A percentile compares a stretch with the other conserved stretches of the same genome.
Evolutionary conservation across 176 grass and related monocot species (phyloP).

Genomic region (Pontederia crassipes): DNA sequence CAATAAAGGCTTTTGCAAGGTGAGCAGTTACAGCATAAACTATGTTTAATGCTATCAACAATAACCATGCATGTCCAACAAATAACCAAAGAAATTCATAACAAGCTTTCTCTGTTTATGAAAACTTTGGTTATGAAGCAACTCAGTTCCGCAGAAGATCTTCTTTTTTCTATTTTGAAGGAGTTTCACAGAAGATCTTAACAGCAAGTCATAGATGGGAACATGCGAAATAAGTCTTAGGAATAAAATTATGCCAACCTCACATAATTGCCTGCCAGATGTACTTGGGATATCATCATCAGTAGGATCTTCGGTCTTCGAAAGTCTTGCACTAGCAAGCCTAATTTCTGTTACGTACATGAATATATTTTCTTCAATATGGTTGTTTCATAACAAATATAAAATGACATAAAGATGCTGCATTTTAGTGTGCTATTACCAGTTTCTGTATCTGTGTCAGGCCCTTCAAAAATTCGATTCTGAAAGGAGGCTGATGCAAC

Average conservation of each 20-base stretch:
- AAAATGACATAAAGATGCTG: too few species aligned
- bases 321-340: constrained; percentile 67
- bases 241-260: constrained; percentile 39
- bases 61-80: too few species aligned
- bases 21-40: too few species aligned
- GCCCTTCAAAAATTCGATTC: constrained; percentile 95
- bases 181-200: not conserved
- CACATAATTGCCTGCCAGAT: constrained; percentile 72
- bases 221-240: constrained; percentile 12
- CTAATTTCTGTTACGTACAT: constrained; percentile 50
- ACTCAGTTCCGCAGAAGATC: too few species aligned
- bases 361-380: constrained; percentile 11
- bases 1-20: too few species aligned
- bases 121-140: too few species aligned
- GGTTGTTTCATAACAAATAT: not conserved
- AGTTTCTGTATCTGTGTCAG: constrained; percentile 92
- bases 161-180: too few species aligned
- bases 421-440: constrained; percentile 28
- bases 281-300: constrained; percentile 88
- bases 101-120: too few species aligned
- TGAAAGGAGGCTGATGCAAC: constrained; percentile 50
- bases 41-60: too few species aligned
- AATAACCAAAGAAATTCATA: too few species aligned
- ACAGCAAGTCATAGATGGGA: constrained; percentile 13
- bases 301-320: constrained; percentile 44